Conservation (phyloP, 2,329 filamentous ascomycete genomes). For the Apiospora saccharicola region DNA sequence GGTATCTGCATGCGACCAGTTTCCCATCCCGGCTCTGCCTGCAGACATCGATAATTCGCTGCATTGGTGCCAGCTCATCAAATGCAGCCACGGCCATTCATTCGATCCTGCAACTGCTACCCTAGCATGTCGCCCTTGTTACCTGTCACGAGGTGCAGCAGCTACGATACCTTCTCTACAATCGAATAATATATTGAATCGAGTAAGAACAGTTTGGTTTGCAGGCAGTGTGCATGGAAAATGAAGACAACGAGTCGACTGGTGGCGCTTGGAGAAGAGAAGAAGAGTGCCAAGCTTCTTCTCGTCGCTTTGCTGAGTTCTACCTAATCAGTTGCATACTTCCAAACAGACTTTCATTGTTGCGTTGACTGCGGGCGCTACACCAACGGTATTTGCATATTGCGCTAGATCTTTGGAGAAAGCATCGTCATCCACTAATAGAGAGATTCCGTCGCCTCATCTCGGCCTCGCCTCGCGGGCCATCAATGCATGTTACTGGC, state of each 20-base stretch:
- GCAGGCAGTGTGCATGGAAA: not conserved
- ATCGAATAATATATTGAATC: not conserved
- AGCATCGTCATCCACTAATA: slow-evolving; percentile 3
- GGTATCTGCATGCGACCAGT: slow-evolving; percentile 17
- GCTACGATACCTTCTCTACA: not conserved
- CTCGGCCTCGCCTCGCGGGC: not conserved
- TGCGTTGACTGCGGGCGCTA: slow-evolving; percentile 14
- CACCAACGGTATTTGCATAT: slow-evolving; percentile 7
- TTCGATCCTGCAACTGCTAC: not conserved
- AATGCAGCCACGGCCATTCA: not conserved
- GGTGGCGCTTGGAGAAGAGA: not conserved
- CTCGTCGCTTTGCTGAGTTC: not conserved
- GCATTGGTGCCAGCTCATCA: slow-evolving; percentile 14
- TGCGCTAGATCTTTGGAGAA: slow-evolving; percentile 9
- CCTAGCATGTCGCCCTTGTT: not conserved
- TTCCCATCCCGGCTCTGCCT: slow-evolving; percentile 2
- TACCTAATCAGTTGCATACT: not conserved
- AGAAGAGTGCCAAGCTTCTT: not conserved
- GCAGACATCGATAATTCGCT: not conserved
- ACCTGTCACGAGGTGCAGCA: not conserved
- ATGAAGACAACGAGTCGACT: not conserved
- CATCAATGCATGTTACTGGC: not conserved
- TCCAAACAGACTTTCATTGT: slow-evolving; percentile 11
- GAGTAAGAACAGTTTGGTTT: not conserved
- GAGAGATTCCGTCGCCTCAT: not conserved